phyloP scores from a whole-genome alignment of 169 alveolate species.

The Ophryocystis elektroscirrha region DNA sequence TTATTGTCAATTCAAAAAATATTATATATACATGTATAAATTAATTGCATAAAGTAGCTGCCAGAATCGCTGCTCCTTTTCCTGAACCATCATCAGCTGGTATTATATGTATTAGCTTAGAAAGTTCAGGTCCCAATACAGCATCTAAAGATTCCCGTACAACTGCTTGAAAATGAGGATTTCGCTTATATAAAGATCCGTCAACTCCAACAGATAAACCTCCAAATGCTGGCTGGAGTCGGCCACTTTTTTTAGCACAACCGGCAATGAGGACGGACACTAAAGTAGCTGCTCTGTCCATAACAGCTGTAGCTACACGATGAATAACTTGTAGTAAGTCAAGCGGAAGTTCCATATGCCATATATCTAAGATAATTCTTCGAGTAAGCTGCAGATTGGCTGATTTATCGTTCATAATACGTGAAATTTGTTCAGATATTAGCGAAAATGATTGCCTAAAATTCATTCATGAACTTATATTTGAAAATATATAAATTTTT shows the following conservation, averaged over 20 bases:
- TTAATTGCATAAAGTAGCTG: conserved; percentile 24
- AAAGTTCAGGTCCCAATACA: conserved; percentile 32
- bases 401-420: conserved; percentile 35
- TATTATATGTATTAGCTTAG: conserved; percentile 24
- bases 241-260: conserved; percentile 34
- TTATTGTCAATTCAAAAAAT: not conserved
- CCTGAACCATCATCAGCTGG: conserved; percentile 62
- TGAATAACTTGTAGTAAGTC: conserved; percentile 22
- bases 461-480: not conserved
- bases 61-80: conserved; percentile 63
- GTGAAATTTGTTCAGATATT: conserved; percentile 35
- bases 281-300: conserved; percentile 49
- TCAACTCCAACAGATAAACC: conserved; percentile 43
- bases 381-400: conserved; percentile 18
- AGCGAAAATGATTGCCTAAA: conserved; percentile 5
- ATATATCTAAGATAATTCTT: conserved; percentile 25
- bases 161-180: conserved; percentile 42
- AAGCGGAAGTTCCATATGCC: conserved; percentile 35
- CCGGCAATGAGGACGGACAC: conserved; percentile 51
- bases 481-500: not conserved
- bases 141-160: conserved; percentile 26
- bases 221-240: conserved; percentile 15
- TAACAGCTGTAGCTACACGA: conserved; percentile 37
- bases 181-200: conserved; percentile 53
- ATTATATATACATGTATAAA: conserved; percentile 1